These are phyloP conservation scores for Sporothrix globosa DNA, from an alignment of 2,329 filamentous ascomycete species.

Conservation along the genomic window DNA sequence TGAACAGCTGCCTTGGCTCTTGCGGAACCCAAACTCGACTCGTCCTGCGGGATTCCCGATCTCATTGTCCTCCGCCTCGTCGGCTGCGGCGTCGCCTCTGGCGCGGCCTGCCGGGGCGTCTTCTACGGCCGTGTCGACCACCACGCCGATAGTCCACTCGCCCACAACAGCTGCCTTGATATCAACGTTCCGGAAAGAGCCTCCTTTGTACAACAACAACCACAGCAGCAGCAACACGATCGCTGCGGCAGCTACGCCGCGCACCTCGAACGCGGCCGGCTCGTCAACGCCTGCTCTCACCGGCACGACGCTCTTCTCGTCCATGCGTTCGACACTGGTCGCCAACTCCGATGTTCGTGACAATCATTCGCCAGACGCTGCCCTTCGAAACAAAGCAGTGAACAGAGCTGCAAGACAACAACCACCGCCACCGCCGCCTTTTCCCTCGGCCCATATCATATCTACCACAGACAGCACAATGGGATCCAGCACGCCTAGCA, in stretches of 20 bases:
- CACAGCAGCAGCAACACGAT: conserved; percentile 17
- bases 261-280: background rate
- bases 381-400: conserved; percentile 9
- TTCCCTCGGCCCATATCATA: background rate
- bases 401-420: conserved; percentile 14
- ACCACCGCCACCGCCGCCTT: conserved; percentile 14
- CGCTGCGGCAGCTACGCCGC: background rate
- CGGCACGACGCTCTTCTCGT: conserved; percentile 21
- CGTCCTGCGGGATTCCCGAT: conserved; percentile 15
- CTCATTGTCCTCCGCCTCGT: background rate
- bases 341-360: conserved; percentile 22
- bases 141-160: conserved; percentile 19
- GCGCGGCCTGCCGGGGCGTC: conserved; percentile 5
- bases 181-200: conserved; percentile 31
- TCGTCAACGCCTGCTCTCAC: conserved; percentile 28
- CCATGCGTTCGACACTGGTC: background rate
- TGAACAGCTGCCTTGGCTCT: conserved; percentile 61
- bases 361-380: background rate
- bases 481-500: conserved; percentile 21
- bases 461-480: conserved; percentile 21
- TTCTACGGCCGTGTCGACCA: conserved; percentile 17
- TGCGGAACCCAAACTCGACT: conserved; percentile 52
- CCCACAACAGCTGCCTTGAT: conserved; percentile 28
- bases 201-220: background rate
- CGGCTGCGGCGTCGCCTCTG: background rate